Conservation (phyloP, 2,329 filamentous ascomycete genomes). For the Tolypocladium album region DNA sequence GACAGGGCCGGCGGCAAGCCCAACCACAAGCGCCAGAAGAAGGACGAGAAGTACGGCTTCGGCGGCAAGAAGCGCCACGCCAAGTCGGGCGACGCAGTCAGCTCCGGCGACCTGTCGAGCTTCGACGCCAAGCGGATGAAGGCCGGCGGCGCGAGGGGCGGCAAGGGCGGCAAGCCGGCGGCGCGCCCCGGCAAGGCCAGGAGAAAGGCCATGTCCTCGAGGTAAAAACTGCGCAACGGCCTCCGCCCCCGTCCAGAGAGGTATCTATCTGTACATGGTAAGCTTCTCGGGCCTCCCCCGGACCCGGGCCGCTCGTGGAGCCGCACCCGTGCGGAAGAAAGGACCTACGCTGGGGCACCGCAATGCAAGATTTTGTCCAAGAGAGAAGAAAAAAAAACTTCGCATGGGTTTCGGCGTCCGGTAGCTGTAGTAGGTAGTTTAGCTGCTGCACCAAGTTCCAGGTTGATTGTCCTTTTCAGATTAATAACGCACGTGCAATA, state of each 20-base stretch:
- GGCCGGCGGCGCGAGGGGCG: conserved; percentile 22
- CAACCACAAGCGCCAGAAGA: conserved; percentile 77
- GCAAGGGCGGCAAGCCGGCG: conserved; percentile 22
- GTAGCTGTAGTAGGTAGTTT: not conserved
- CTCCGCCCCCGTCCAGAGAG: not conserved
- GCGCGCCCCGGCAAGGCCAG: conserved; percentile 39
- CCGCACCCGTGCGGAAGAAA: not conserved
- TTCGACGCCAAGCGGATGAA: conserved; percentile 86
- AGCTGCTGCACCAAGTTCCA: not conserved
- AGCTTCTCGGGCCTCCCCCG: not conserved
- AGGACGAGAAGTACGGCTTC: conserved; percentile 89
- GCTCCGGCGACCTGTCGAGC: conserved; percentile 66
- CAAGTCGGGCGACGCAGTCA: conserved; percentile 84
- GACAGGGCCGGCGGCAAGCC: conserved; percentile 14
- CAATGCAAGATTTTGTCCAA: not conserved
- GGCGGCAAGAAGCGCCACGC: conserved; percentile 87
- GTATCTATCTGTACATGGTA: not conserved
- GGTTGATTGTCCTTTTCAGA: not conserved
- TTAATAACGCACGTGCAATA: not conserved
- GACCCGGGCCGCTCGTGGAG: not conserved
- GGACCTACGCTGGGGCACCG: not conserved
- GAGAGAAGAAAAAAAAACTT: not conserved
- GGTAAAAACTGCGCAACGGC: too few relatives aligned
- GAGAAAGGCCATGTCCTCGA: conserved; percentile 30
- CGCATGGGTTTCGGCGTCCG: not conserved